Percentiles rank a stretch among this genome's conserved stretches.
These are phyloP conservation scores for Hippophae tibetana DNA, from an alignment of 306 rosid genomes.

Conservation along the genomic window DNA sequence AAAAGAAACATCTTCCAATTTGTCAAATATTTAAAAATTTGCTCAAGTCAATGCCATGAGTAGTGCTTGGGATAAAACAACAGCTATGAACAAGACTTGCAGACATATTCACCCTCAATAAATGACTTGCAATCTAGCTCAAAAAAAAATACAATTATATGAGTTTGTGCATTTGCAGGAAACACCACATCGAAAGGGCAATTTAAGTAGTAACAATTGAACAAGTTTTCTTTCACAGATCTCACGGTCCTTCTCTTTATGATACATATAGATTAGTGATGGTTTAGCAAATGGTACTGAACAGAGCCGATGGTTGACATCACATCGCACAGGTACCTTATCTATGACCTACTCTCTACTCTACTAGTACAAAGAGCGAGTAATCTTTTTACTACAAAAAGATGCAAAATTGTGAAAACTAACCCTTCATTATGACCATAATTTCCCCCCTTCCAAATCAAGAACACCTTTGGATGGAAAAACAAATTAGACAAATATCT, in stretches of 20 bases:
- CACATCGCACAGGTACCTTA: constrained; percentile 25
- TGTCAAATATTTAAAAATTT: no score
- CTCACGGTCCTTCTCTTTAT: constrained; percentile 31
- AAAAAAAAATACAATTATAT: no score
- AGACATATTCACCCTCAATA: no score
- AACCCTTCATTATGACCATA: constrained; percentile 21
- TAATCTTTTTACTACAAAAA: constrained; percentile 28
- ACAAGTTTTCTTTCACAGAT: constrained; percentile 8
- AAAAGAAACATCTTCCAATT: no score
- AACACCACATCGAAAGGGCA: no score
- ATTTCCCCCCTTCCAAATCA: constrained; percentile 1
- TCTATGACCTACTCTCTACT: constrained; percentile 27
- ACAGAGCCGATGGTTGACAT: constrained; percentile 2
- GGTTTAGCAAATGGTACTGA: constrained; percentile 25
- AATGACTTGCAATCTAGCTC: no score
- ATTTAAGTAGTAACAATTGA: no score
- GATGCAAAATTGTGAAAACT: constrained; percentile 50
- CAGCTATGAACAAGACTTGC: no score
- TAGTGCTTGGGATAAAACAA: no score
- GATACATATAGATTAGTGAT: constrained; percentile 13
- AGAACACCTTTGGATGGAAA: background rate
- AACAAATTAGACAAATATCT: background rate
- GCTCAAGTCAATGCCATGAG: no score
- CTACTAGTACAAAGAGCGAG: constrained; percentile 32
- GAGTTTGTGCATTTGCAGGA: no score